These are phyloP conservation scores for Oryza glaberrima DNA, from an alignment of 176 grass and related monocot genomes.

Conservation along the genomic window DNA sequence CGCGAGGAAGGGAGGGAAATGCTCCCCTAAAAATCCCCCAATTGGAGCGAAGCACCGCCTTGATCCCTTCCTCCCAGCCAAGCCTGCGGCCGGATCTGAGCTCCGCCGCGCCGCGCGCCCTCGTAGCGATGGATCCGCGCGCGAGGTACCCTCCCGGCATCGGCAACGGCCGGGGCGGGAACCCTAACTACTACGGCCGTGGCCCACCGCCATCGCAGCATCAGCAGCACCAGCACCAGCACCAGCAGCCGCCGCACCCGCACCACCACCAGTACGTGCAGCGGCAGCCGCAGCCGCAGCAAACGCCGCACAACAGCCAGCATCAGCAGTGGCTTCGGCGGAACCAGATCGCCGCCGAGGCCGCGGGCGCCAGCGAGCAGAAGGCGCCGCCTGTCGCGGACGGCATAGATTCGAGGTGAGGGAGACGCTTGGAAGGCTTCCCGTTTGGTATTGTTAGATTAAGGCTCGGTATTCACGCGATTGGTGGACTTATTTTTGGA, in stretches of 20 bases:
- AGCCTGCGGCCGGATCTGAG: conserved; percentile 27
- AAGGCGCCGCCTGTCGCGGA: conserved; percentile 40
- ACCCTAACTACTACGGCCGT: conserved; percentile 66
- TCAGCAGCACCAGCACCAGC: conserved; percentile 39
- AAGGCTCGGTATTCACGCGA: not conserved
- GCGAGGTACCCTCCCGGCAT: conserved; percentile 71
- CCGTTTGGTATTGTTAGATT: not conserved
- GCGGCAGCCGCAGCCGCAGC: conserved; percentile 38
- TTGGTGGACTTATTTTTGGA: conserved; percentile 8
- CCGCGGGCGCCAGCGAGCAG: conserved; percentile 27
- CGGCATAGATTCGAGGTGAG: conserved; percentile 61
- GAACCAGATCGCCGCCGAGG: conserved; percentile 53
- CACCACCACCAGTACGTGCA: conserved; percentile 58
- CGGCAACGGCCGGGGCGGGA: conserved; percentile 65
- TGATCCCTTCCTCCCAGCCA: conserved; percentile 14
- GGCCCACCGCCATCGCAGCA: conserved; percentile 53
- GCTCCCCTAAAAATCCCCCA: conserved; percentile 16
- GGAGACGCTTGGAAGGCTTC: not conserved
- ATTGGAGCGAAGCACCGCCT: conserved; percentile 11
- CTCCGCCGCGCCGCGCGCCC: conserved; percentile 3
- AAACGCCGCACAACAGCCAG: conserved; percentile 22
- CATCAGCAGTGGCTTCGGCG: conserved; percentile 67
- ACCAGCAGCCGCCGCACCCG: conserved; percentile 38
- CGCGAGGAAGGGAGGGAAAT: conserved; percentile 20
- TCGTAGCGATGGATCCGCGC: conserved; percentile 60